Conservation (phyloP, 1,284 basidiomycete genomes). For the Leccinum subspadiceum region DNA sequence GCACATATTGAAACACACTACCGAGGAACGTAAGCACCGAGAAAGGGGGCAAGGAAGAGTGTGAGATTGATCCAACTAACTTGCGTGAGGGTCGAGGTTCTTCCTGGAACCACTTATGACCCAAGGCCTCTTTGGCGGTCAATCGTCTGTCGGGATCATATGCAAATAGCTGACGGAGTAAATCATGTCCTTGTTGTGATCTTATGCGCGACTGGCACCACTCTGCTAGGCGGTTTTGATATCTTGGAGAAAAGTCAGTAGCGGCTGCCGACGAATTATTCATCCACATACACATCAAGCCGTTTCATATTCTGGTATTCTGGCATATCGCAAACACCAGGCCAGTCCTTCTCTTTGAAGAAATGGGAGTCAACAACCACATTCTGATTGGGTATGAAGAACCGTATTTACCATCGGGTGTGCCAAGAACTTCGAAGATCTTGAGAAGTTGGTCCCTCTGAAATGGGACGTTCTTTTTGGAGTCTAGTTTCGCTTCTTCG, state of each 20-base stretch:
- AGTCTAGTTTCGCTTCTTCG: slow-evolving; percentile 95
- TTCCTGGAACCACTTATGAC: slow-evolving; percentile 80
- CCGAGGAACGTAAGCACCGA: slow-evolving; percentile 6
- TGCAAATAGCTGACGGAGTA: slow-evolving; percentile 80
- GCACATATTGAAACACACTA: slow-evolving; percentile 62
- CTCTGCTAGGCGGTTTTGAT: slow-evolving; percentile 62
- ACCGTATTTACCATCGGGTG: slow-evolving; percentile 68
- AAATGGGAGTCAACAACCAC: slow-evolving; percentile 1
- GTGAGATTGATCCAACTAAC: slow-evolving; percentile 40
- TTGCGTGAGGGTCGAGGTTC: slow-evolving; percentile 74
- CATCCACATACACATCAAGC: slow-evolving; percentile 63
- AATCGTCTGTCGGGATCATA: slow-evolving; percentile 91
- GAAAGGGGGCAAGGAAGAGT: slow-evolving; percentile 1
- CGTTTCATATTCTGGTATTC: slow-evolving; percentile 84
- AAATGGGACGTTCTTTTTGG: slow-evolving; percentile 91
- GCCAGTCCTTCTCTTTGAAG: slow-evolving; percentile 77
- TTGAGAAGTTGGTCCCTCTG: slow-evolving; percentile 93
- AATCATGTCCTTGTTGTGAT: slow-evolving; percentile 69
- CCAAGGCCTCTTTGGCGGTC: slow-evolving; percentile 78
- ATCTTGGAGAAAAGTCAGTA: slow-evolving; percentile 40
- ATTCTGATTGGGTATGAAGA: neutral
- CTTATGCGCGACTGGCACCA: slow-evolving; percentile 79
- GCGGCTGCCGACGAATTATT: neutral
- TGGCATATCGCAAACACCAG: slow-evolving; percentile 81
- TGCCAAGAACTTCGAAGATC: slow-evolving; percentile 94